These are phyloP conservation scores for Cladophialophora yegresii DNA, from an alignment of 2,329 filamentous ascomycete genomes.

Conservation along the genomic window DNA sequence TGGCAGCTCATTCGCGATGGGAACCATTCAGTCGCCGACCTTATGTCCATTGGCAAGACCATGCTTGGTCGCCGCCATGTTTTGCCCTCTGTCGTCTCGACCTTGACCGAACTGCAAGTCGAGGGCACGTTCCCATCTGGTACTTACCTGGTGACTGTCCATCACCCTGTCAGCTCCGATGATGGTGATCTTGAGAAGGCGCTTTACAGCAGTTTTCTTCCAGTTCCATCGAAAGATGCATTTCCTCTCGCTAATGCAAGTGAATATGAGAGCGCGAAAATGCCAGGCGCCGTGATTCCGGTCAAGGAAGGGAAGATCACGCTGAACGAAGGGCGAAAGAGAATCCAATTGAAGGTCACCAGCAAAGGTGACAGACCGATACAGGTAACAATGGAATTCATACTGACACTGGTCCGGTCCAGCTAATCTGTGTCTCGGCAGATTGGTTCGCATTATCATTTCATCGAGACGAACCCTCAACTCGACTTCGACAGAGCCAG, in stretches of 20 bases:
- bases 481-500: conserved; percentile 82
- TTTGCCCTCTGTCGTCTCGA: conserved; percentile 74
- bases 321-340: conserved; percentile 72
- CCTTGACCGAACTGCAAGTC: conserved; percentile 82
- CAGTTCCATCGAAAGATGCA: conserved; percentile 66
- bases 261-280: conserved; percentile 67
- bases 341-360: conserved; percentile 74
- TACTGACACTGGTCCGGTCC: background rate
- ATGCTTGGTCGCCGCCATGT: conserved; percentile 95
- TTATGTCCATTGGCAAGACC: conserved; percentile 86
- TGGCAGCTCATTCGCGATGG: conserved; percentile 90
- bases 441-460: conserved; percentile 92
- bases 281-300: conserved; percentile 77
- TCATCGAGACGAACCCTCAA: conserved; percentile 89
- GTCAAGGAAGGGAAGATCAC: conserved; percentile 66
- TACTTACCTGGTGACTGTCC: conserved; percentile 91
- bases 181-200: conserved; percentile 85
- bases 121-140: conserved; percentile 90
- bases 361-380: conserved; percentile 88
- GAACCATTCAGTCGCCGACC: conserved; percentile 83
- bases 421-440: conserved; percentile 37
- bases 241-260: conserved; percentile 67
- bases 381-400: conserved; percentile 60
- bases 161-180: conserved; percentile 81
- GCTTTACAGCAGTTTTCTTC: conserved; percentile 87